Evolutionary conservation across 179 eudicot genomes (phyloP).

Genomic region (Silene coronaria): DNA sequence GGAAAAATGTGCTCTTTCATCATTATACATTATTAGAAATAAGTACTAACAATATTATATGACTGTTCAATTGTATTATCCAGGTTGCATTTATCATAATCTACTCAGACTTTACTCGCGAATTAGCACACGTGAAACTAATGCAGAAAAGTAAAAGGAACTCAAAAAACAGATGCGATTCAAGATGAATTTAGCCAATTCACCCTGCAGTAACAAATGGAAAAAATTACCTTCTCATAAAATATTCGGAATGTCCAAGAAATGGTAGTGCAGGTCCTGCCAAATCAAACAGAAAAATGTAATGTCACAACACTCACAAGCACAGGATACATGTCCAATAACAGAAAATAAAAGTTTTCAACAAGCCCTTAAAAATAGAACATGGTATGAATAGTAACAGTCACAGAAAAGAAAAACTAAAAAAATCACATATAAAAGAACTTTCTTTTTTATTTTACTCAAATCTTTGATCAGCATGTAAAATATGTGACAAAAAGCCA

Average conservation of each 20-base stretch:
- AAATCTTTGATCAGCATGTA: background rate
- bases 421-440: background rate
- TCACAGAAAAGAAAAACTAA: too few relatives aligned
- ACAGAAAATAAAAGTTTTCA: slow-evolving; percentile 5
- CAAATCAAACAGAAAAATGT: slow-evolving; percentile 15
- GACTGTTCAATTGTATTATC: background rate
- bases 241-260: slow-evolving; percentile 97
- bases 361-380: background rate
- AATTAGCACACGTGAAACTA: slow-evolving; percentile 3
- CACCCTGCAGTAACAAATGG: background rate
- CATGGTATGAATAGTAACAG: background rate
- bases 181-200: background rate
- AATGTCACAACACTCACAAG: background rate
- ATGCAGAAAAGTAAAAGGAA: background rate
- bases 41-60: background rate
- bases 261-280: slow-evolving; percentile 96
- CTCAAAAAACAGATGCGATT: background rate
- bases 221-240: slow-evolving; percentile 74
- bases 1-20: background rate
- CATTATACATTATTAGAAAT: background rate
- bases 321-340: background rate
- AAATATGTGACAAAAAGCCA: background rate
- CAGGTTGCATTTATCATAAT: background rate
- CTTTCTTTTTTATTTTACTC: background rate
- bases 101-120: background rate